Evolutionary conservation across 2,329 filamentous ascomycete genomes (phyloP).

Genomic region (Byssoonygena ceratinophila): DNA sequence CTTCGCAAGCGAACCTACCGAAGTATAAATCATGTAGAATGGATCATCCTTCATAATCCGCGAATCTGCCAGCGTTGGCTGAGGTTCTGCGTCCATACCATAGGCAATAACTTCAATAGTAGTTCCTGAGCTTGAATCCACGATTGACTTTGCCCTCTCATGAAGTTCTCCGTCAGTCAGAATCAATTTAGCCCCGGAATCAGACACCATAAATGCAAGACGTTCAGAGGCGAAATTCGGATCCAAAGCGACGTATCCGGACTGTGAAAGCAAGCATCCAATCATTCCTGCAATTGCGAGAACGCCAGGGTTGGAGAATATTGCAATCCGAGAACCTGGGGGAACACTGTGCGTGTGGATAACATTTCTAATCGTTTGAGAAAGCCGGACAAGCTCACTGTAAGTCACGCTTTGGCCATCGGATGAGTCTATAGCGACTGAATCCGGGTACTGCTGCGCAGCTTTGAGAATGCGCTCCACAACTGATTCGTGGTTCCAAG

Average conservation of each 20-base stretch:
- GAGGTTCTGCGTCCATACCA: not conserved
- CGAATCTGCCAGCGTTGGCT: too few species aligned
- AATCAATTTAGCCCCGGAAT: constrained; percentile 16
- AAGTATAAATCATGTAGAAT: constrained; percentile 21
- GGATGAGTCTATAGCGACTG: constrained; percentile 18
- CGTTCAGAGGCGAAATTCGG: constrained; percentile 20
- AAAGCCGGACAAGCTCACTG: constrained; percentile 11
- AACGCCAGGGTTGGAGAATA: constrained; percentile 19
- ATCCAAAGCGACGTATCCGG: constrained; percentile 18
- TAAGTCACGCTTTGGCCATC: constrained; percentile 19
- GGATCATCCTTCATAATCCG: constrained; percentile 12
- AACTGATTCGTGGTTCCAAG: constrained; percentile 17
- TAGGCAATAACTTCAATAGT: constrained; percentile 1
- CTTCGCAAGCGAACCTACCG: constrained; percentile 15
- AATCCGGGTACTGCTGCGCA: constrained; percentile 15
- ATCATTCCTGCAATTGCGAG: constrained; percentile 20
- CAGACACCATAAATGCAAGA: constrained; percentile 18
- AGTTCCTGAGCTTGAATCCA: not conserved
- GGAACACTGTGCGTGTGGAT: not conserved
- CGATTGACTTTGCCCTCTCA: constrained; percentile 12
- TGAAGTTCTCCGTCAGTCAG: constrained; percentile 13
- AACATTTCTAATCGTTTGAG: not conserved
- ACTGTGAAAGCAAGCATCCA: constrained; percentile 12
- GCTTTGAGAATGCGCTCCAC: constrained; percentile 15
- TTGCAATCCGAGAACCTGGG: constrained; percentile 11